These are phyloP conservation scores for Globisporangium lucens DNA, from an alignment of 352 stramenopile genomes.

Conservation along the genomic window DNA sequence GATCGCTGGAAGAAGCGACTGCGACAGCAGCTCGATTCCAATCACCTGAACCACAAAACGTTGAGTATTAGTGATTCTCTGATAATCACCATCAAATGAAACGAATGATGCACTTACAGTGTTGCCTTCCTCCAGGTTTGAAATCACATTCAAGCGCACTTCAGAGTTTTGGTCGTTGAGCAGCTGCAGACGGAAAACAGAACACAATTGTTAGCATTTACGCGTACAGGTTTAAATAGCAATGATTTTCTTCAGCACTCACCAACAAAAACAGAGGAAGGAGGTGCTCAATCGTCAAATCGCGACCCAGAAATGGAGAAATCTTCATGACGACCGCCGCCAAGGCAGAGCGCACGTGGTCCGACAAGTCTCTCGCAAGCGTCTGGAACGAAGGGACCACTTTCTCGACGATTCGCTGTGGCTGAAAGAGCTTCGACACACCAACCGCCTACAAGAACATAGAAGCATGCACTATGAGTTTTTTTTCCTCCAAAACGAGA, in stretches of 20 bases:
- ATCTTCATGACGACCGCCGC: conserved; percentile 95
- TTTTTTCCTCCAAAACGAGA: background rate
- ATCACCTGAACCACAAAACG: conserved; percentile 76
- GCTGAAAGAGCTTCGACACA: conserved; percentile 52
- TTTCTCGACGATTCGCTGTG: conserved; percentile 65
- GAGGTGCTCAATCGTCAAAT: conserved; percentile 93
- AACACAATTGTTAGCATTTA: conserved; percentile 1
- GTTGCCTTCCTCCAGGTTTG: conserved; percentile 95
- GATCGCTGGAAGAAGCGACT: conserved; percentile 97
- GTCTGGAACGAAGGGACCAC: conserved; percentile 86
- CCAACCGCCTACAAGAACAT: conserved; percentile 43
- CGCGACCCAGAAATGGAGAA: conserved; percentile 90
- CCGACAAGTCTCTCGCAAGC: conserved; percentile 96
- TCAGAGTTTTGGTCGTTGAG: conserved; percentile 96
- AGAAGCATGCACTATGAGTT: background rate
- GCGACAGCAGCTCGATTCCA: conserved; percentile 94
- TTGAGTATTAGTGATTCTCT: background rate
- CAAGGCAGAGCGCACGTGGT: conserved; percentile 95
- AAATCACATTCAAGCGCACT: conserved; percentile 99
- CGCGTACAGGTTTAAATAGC: background rate
- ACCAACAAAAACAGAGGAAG: conserved; percentile 94
- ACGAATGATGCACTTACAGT: conserved; percentile 41
- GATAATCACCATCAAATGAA: background rate
- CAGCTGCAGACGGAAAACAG: conserved; percentile 43
- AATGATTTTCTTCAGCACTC: conserved; percentile 13